Conservation (phyloP, 441 rosid genomes). For the Jatropha multifida region DNA sequence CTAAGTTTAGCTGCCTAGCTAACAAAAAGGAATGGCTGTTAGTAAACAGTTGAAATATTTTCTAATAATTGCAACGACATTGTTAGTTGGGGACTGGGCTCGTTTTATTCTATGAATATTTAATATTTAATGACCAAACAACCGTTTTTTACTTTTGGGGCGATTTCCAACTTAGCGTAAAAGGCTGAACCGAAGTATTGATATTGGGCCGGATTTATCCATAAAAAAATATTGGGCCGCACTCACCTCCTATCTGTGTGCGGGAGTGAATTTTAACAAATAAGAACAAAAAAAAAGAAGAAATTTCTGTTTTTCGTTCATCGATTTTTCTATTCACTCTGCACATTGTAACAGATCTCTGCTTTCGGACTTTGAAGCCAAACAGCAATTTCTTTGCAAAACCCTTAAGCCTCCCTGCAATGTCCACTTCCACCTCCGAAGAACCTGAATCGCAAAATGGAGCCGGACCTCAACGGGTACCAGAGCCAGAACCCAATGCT, state of each 20-base stretch:
- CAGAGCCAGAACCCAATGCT: conserved; percentile 1
- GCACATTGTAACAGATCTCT: background rate
- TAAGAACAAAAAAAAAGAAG: background rate
- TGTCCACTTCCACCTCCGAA: conserved; percentile 38
- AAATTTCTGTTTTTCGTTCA: background rate
- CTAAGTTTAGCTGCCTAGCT: background rate
- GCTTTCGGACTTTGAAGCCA: background rate
- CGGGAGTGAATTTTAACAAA: too few relatives aligned
- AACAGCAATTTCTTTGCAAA: background rate
- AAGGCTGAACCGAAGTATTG: background rate
- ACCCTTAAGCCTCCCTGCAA: conserved; percentile 3
- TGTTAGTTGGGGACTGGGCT: too few relatives aligned
- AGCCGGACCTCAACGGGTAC: conserved; percentile 14
- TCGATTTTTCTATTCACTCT: background rate
- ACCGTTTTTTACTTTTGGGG: too few relatives aligned
- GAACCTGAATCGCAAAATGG: conserved; percentile 52
- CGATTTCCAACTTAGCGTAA: too few relatives aligned
- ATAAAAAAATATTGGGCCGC: too few relatives aligned
- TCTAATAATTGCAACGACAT: too few relatives aligned
- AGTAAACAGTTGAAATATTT: background rate
- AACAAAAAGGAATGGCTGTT: background rate
- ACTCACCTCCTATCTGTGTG: too few relatives aligned
- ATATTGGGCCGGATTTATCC: background rate
- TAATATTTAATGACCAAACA: conserved; percentile 21
- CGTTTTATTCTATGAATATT: background rate